Conservation (phyloP, 805 yeast species). For the Metschnikowia gelsemii region DNA sequence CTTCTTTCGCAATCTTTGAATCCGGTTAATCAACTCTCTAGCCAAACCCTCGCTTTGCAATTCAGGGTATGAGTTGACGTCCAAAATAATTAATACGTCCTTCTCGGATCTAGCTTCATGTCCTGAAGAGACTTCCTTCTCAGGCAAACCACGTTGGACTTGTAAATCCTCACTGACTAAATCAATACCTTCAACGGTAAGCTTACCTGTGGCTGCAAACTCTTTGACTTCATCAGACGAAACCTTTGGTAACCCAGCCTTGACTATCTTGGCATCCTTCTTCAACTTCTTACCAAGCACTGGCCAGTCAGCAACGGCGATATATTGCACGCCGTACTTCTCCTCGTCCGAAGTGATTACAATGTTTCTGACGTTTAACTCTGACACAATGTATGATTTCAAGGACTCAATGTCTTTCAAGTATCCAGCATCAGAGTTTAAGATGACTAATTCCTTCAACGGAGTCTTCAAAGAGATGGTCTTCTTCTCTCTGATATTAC, state of each 20-base stretch:
- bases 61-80: constrained; percentile 82
- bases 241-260: constrained; percentile 84
- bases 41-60: constrained; percentile 92
- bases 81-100: constrained; percentile 87
- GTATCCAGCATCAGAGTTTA: constrained; percentile 75
- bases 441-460: constrained; percentile 78
- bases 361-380: constrained; percentile 86
- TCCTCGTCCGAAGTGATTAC: constrained; percentile 87
- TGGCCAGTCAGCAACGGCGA: constrained; percentile 98
- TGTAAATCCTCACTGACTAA: constrained; percentile 85
- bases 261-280: constrained; percentile 89
- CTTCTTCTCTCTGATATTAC: constrained; percentile 95
- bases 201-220: constrained; percentile 68
- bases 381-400: constrained; percentile 79
- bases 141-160: constrained; percentile 87
- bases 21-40: constrained; percentile 94
- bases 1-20: constrained; percentile 96
- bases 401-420: constrained; percentile 75
- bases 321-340: constrained; percentile 87
- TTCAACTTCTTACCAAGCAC: constrained; percentile 95
- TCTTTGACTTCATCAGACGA: constrained; percentile 79
- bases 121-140: constrained; percentile 59
- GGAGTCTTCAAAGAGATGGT: constrained; percentile 93
- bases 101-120: constrained; percentile 85
- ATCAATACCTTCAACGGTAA: constrained; percentile 86